Percentiles rank a stretch among this genome's conserved stretches.
Evolutionary conservation across 345 rosid genomes (phyloP).

Genomic region (Murraya koenigii): DNA sequence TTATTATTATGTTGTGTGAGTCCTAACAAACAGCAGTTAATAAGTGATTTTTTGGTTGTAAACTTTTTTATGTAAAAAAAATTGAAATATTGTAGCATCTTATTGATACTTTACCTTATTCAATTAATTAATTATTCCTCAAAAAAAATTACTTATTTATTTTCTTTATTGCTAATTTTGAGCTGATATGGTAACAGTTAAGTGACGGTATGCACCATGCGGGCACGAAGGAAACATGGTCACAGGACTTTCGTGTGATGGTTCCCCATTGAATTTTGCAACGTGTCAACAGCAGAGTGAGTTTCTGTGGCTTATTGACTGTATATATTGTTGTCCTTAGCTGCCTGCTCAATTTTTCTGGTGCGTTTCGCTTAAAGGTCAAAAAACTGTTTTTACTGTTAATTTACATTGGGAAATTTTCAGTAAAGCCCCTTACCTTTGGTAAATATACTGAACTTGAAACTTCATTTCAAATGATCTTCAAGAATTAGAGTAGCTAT

Average conservation of each 20-base stretch:
- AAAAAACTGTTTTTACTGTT: no score
- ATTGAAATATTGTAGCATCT: no score
- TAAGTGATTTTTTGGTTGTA: no score
- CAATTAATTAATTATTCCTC: background rate
- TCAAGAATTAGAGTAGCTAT: background rate
- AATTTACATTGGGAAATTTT: background rate
- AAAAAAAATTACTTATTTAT: background rate
- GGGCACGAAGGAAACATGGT: background rate
- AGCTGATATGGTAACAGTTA: background rate
- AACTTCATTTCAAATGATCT: background rate
- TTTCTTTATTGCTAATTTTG: background rate
- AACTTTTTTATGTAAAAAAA: no score
- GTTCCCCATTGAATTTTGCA: background rate
- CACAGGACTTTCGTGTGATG: background rate
- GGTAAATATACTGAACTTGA: background rate
- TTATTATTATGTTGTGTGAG: background rate
- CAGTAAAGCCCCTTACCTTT: background rate
- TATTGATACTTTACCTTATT: no score
- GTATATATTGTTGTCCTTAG: background rate
- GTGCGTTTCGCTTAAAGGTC: background rate
- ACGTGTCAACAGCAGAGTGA: background rate
- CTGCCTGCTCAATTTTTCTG: background rate
- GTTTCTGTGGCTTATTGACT: no score
- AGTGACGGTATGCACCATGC: background rate
- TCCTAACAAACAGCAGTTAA: no score